phyloP scores from a whole-genome alignment of 116 monocot genomes.

The Phalaenopsis hybrid region DNA sequence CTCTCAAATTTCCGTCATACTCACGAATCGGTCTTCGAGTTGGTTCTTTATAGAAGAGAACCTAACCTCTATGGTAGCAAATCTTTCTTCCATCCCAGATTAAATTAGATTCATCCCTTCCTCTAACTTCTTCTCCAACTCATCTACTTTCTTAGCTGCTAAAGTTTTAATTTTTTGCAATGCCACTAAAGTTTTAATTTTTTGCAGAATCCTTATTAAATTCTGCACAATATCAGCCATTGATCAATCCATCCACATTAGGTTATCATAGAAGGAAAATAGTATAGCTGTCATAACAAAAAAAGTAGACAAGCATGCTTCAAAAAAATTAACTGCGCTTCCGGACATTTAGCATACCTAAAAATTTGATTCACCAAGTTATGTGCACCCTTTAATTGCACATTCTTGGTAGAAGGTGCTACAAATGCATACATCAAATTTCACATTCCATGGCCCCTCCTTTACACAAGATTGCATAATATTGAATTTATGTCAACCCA shows the following conservation, averaged over 20 bases:
- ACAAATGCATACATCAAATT: background rate
- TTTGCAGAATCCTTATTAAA: background rate
- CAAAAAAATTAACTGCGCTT: background rate
- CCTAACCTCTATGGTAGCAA: no score
- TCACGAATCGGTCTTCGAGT: no score
- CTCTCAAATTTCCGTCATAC: no score
- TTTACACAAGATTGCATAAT: background rate
- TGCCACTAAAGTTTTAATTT: background rate
- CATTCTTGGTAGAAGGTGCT: background rate
- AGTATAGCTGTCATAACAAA: background rate
- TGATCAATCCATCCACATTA: background rate
- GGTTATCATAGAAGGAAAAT: background rate
- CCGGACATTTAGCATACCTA: background rate
- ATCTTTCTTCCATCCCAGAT: no score
- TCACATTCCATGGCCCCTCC: background rate
- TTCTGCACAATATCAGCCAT: background rate
- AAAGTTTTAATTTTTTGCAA: no score
- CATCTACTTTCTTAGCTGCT: no score
- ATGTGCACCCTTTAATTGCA: background rate
- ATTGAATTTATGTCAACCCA: background rate
- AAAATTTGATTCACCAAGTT: background rate
- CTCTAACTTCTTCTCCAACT: no score
- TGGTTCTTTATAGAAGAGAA: no score
- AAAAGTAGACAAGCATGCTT: background rate
- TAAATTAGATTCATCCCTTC: no score